Percentiles rank a stretch among this genome's conserved stretches.
Conservation (phyloP, 208 protist genomes). For the Trichomonas tenax region DNA sequence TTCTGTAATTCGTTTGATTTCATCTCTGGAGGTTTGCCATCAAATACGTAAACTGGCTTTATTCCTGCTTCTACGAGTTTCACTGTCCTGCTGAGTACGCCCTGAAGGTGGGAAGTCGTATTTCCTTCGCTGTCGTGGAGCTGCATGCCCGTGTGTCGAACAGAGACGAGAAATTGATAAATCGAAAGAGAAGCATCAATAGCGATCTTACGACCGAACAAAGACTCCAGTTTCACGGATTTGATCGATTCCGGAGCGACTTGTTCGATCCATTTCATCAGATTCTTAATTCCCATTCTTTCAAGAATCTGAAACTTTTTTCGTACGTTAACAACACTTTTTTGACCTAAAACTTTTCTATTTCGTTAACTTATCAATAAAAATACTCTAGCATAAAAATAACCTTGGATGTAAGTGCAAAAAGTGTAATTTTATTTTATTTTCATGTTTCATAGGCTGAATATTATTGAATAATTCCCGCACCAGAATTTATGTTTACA, state of each 20-base stretch:
- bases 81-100: constrained; percentile 87
- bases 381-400: too few relatives aligned
- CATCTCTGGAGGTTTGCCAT: constrained; percentile 88
- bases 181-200: constrained; percentile 97
- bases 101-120: constrained; percentile 84
- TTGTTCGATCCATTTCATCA: constrained; percentile 81
- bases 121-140: constrained; percentile 83
- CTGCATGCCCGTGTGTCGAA: constrained; percentile 28
- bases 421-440: too few relatives aligned
- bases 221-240: constrained; percentile 23
- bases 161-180: constrained; percentile 94
- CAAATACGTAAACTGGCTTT: constrained; percentile 90
- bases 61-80: constrained; percentile 89
- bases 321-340: background rate
- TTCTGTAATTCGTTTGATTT: constrained; percentile 71
- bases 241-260: constrained; percentile 56
- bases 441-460: too few relatives aligned
- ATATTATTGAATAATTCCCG: too few relatives aligned
- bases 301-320: background rate
- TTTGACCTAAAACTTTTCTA: too few relatives aligned
- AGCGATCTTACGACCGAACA: constrained; percentile 72
- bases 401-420: too few relatives aligned
- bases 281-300: constrained; percentile 82
- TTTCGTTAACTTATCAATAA: too few relatives aligned
- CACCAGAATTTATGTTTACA: too few relatives aligned